Conservation (phyloP, 1,284 basidiomycete species). For the Ceratobasidium papillatum region DNA sequence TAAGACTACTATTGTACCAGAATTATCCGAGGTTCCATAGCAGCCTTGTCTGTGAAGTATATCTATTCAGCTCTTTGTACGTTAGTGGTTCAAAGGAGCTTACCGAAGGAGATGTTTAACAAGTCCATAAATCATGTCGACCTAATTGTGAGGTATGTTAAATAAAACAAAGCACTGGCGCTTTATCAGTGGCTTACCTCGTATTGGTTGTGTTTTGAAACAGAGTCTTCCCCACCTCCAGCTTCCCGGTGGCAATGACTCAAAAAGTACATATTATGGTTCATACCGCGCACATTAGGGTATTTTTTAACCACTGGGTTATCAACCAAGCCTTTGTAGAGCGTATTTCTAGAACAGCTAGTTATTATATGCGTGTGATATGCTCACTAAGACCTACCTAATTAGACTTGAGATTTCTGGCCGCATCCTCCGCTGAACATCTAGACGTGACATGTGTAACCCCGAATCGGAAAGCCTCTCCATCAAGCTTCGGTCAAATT, state of each 20-base stretch:
- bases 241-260: constrained; percentile 65
- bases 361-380: too few species aligned
- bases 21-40: neutral
- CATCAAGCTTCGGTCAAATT: constrained; percentile 70
- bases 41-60: neutral
- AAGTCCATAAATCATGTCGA: constrained; percentile 72
- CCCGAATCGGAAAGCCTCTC: constrained; percentile 63
- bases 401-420: constrained; percentile 61
- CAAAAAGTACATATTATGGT: constrained; percentile 67
- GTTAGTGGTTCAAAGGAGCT: constrained; percentile 41
- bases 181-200: constrained; percentile 56
- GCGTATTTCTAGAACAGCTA: constrained; percentile 57
- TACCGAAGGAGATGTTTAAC: constrained; percentile 71
- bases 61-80: neutral
- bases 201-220: constrained; percentile 69
- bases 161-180: neutral
- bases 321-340: constrained; percentile 68
- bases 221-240: constrained; percentile 62
- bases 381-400: constrained; percentile 47
- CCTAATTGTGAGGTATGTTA: constrained; percentile 55
- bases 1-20: neutral
- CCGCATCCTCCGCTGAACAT: constrained; percentile 60
- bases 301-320: constrained; percentile 61
- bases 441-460: constrained; percentile 60
- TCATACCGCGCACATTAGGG: constrained; percentile 64